Evolutionary conservation across 305 asterid species (phyloP).

Genomic region (Rubia occidens): DNA sequence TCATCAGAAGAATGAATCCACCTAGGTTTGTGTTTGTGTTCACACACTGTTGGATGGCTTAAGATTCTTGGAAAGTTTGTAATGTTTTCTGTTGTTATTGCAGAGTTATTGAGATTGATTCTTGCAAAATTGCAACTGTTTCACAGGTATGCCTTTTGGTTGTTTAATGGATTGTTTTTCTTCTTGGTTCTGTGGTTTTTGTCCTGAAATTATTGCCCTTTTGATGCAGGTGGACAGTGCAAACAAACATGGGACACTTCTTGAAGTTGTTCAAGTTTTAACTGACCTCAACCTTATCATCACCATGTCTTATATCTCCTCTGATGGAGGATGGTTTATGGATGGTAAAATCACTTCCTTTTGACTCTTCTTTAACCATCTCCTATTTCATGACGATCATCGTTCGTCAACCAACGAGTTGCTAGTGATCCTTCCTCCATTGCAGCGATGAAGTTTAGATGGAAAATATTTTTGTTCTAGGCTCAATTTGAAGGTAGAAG

Average conservation of each 20-base stretch:
- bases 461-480: too few species aligned
- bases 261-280: constrained; percentile 85
- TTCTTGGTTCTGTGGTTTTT: constrained; percentile 9
- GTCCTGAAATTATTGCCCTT: constrained; percentile 2
- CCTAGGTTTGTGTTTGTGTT: constrained; percentile 48
- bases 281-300: constrained; percentile 80
- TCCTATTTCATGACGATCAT: too few species aligned
- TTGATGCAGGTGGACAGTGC: constrained; percentile 82
- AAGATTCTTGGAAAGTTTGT: neutral
- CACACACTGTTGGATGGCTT: neutral
- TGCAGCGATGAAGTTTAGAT: too few species aligned
- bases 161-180: constrained; percentile 1
- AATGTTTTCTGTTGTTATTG: constrained; percentile 12
- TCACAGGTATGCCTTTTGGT: constrained; percentile 42
- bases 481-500: too few species aligned
- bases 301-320: constrained; percentile 77
- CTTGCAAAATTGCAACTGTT: constrained; percentile 83
- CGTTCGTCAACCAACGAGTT: too few species aligned
- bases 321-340: constrained; percentile 99
- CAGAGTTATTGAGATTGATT: constrained; percentile 84
- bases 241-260: constrained; percentile 81
- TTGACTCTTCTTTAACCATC: too few species aligned
- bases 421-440: too few species aligned
- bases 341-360: constrained; percentile 49
- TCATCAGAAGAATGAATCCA: constrained; percentile 84